Percentiles rank a stretch among this genome's conserved stretches.
Evolutionary conservation across 768 basidiomycete species (phyloP).

Genomic region (Amanita jacksonii): DNA sequence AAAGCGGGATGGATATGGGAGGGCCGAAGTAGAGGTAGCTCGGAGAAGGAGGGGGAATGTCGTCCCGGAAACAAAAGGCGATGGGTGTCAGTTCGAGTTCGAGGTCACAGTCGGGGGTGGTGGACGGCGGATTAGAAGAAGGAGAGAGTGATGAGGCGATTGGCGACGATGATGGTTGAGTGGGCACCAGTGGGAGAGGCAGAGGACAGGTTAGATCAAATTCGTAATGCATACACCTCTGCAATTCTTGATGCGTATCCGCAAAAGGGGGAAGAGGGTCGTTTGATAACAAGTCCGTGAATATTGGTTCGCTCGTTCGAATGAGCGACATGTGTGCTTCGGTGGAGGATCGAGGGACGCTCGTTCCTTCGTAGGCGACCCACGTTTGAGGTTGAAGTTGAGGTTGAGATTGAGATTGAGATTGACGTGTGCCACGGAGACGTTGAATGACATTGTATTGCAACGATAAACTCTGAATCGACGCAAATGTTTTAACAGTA

Average conservation of each 20-base stretch:
- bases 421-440: no score
- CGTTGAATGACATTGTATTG: conserved; percentile 2
- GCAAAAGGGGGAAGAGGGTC: background rate
- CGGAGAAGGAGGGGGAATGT: background rate
- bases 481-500: background rate
- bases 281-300: conserved; percentile 2
- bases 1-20: background rate
- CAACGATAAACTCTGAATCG: background rate
- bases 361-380: background rate
- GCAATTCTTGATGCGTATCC: background rate
- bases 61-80: background rate
- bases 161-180: no score
- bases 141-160: no score
- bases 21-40: background rate
- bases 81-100: background rate
- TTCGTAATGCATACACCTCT: conserved; percentile 1
- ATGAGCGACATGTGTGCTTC: background rate
- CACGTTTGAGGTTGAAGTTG: no score
- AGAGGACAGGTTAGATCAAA: background rate
- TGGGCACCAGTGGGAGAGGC: no score
- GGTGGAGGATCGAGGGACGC: background rate
- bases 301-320: background rate
- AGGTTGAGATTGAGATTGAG: no score
- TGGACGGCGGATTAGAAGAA: no score
- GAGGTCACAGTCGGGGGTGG: no score